A percentile compares a stretch with the other conserved stretches of the same genome.
Evolutionary conservation across 768 basidiomycete genomes (phyloP).

Genomic region (Albatrellus ellisii): DNA sequence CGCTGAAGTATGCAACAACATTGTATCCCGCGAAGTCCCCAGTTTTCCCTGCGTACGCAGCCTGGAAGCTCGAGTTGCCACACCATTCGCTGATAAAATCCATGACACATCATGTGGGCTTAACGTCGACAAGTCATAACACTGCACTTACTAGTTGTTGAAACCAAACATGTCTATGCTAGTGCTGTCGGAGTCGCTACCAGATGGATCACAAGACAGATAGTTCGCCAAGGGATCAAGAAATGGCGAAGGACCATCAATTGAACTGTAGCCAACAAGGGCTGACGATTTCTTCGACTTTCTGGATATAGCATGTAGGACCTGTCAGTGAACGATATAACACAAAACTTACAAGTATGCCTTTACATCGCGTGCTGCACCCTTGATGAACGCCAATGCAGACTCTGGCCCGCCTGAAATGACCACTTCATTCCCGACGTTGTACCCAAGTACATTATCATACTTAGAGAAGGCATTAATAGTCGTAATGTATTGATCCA

Average conservation of each 20-base stretch:
- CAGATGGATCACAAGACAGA: constrained; percentile 59
- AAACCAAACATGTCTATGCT: constrained; percentile 80
- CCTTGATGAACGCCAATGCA: constrained; percentile 74
- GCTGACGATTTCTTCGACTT: constrained; percentile 47
- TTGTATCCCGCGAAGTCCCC: constrained; percentile 50
- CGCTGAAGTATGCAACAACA: constrained; percentile 81
- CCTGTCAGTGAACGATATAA: not conserved
- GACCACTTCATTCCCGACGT: constrained; percentile 81
- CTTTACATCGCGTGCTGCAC: constrained; percentile 80
- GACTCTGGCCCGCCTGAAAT: constrained; percentile 37
- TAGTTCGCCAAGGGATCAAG: constrained; percentile 60
- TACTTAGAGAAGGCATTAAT: constrained; percentile 76
- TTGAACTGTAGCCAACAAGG: constrained; percentile 78
- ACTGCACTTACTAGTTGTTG: constrained; percentile 62
- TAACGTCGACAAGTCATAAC: not conserved
- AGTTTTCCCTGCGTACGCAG: constrained; percentile 42
- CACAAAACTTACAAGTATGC: constrained; percentile 58
- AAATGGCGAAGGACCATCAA: constrained; percentile 57
- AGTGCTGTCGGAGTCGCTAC: constrained; percentile 36
- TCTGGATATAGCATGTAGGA: constrained; percentile 2
- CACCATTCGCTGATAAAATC: constrained; percentile 59
- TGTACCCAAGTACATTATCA: constrained; percentile 81
- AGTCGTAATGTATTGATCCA: constrained; percentile 65
- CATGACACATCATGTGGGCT: not conserved
- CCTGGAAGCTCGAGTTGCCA: constrained; percentile 46